Conservation (phyloP, 768 basidiomycete genomes). For the Ramaria rubella region DNA sequence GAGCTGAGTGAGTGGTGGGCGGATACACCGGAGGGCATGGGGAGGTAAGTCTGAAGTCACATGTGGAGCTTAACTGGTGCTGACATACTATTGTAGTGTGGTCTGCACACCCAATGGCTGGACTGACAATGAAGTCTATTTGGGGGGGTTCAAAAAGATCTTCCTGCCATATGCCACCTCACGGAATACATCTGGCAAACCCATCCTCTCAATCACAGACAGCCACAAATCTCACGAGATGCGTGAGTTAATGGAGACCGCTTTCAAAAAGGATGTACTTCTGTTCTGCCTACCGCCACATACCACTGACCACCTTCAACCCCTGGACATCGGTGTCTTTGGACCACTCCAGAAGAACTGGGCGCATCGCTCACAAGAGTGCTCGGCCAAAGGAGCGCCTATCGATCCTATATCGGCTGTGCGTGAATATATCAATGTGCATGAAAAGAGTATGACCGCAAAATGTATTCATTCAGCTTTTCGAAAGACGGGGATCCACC, state of each 20-base stretch:
- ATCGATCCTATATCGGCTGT: too few relatives aligned
- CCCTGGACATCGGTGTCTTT: constrained; percentile 37
- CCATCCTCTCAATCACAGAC: constrained; percentile 35
- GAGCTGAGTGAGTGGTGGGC: constrained; percentile 21
- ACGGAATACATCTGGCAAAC: constrained; percentile 21
- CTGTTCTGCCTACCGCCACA: too few relatives aligned
- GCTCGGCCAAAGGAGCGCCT: neutral
- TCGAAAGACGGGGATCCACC: too few relatives aligned
- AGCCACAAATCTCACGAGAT: constrained; percentile 38
- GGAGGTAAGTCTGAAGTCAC: constrained; percentile 18
- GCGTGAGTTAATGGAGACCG: constrained; percentile 21
- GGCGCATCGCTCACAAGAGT: constrained; percentile 16
- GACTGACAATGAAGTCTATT: constrained; percentile 32
- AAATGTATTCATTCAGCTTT: too few relatives aligned
- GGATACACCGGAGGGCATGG: constrained; percentile 12
- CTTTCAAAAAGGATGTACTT: constrained; percentile 23
- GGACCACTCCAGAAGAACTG: constrained; percentile 25
- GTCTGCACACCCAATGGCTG: too few relatives aligned
- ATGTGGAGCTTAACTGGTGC: too few relatives aligned
- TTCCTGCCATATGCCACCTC: constrained; percentile 34
- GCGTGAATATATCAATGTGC: too few relatives aligned
- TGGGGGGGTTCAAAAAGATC: constrained; percentile 33
- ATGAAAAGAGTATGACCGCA: too few relatives aligned
- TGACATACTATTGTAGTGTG: too few relatives aligned
- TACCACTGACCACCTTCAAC: constrained; percentile 38